Base-by-base conservation (phyloP, 176 grass and related monocot genomes). In the Triticum timopheevii region DNA sequence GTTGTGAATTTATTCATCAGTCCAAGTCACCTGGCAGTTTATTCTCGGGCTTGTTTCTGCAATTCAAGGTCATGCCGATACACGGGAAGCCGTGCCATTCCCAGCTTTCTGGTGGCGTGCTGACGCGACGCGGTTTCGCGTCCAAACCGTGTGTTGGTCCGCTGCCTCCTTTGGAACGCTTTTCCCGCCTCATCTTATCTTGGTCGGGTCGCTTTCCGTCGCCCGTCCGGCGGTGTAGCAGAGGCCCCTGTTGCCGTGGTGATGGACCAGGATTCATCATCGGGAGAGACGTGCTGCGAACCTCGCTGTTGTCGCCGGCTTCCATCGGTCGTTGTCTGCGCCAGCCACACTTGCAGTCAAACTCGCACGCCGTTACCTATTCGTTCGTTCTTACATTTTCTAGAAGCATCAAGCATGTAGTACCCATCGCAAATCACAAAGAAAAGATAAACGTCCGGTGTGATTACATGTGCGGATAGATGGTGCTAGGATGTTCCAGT, bases 41-140 rank as follows among this genome's bases (percentile, higher is more conserved):
- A 17, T 16, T 52, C 49, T 6, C 6, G 49, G 49, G 15, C 15
- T 17, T 52, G 49, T 17, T 6, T 52, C 15, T 52, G 15, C 49
- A 52, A 0, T 52, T 52, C 15, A 6, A 52, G 49, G 16, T 52
- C 49, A 54, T 19, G 16, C 50, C 16, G 6, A 54, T 54, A 54
- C 50, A 54, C 50, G 15, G 50, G 6, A 54, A 54, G 50, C 50
- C 2, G 50, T 19, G 25, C 73, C 73, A 2, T 76, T 54, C 33
- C 12, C 7, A 75, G 23, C 73, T 15, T 10, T 30, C 1, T 2
- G 72, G 44, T 76, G 38, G n/a, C n/a, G 15, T 52, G 73, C 8
- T 19, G 73, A 76, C 24, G 42, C 71, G 72, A 75, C 23, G 44
- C 73, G 13, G 44, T 76, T 76, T 10, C 73, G 73, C 73, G 73